These are phyloP conservation scores for Ziziphus jujuba DNA, from an alignment of 306 rosid species.

Conservation along the genomic window DNA sequence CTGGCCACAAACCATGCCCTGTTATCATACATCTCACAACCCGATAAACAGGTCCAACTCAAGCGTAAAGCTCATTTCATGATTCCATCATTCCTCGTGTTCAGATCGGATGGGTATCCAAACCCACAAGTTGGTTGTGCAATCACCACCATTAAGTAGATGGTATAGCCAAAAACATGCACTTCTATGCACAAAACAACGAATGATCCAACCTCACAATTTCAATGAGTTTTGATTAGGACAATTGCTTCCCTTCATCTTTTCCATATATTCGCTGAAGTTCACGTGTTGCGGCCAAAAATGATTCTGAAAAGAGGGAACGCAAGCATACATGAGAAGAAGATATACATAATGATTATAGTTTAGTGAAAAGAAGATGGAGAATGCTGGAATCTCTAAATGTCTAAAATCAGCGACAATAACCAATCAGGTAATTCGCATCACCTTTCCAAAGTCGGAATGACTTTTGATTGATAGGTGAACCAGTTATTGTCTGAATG, in stretches of 20 bases:
- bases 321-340: constrained; percentile 19
- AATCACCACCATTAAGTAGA: constrained; percentile 29
- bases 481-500: constrained; percentile 74
- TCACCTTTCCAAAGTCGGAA: constrained; percentile 72
- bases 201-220: constrained; percentile 27
- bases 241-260: constrained; percentile 48
- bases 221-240: constrained; percentile 30
- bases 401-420: constrained; percentile 3
- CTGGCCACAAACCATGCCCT: constrained; percentile 12
- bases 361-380: constrained; percentile 3
- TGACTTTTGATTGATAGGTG: constrained; percentile 72
- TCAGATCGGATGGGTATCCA: constrained; percentile 26
- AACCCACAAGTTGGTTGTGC: constrained; percentile 20
- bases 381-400: neutral
- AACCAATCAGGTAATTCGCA: constrained; percentile 3
- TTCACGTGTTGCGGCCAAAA: constrained; percentile 68
- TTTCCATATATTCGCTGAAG: constrained; percentile 64
- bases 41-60: constrained; percentile 16
- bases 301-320: constrained; percentile 48
- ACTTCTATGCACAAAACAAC: constrained; percentile 36
- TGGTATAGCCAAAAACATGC: constrained; percentile 31
- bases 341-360: constrained; percentile 7
- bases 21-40: constrained; percentile 20
- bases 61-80: constrained; percentile 10
- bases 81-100: constrained; percentile 20